These are phyloP conservation scores for Mollisia scopiformis DNA, from an alignment of 2,329 filamentous ascomycete genomes.

Conservation along the genomic window DNA sequence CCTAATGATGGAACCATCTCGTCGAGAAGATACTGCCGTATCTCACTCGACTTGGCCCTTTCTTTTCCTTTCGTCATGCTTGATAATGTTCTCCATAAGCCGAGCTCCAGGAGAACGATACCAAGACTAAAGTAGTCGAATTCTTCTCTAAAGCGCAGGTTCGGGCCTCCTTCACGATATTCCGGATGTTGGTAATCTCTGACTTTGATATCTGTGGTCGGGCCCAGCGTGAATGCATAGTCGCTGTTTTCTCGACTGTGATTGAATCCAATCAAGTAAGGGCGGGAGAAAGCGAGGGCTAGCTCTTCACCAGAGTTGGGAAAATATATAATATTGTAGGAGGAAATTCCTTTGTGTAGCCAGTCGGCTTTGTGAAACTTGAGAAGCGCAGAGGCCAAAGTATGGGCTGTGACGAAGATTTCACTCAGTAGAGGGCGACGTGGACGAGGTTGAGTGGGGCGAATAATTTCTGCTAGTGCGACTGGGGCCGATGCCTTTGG, in stretches of 20 bases:
- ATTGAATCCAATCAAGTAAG: background rate
- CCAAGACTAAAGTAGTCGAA: background rate
- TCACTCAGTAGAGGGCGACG: no score
- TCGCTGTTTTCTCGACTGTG: background rate
- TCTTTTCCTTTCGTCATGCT: no score
- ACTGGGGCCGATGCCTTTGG: no score
- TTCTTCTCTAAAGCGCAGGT: background rate
- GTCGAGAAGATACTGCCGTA: no score
- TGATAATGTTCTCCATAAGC: no score
- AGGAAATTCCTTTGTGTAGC: background rate
- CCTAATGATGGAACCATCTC: no score
- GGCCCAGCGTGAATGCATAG: background rate
- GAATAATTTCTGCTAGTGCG: no score
- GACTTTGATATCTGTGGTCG: background rate
- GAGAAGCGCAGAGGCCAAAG: background rate
- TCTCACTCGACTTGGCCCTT: no score
- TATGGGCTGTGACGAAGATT: background rate
- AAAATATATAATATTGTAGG: background rate
- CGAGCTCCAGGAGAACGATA: background rate
- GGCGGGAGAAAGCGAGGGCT: background rate
- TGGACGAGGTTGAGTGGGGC: no score
- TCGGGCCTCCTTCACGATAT: background rate
- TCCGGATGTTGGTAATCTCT: background rate
- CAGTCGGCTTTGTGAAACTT: background rate
- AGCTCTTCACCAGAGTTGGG: no score